A percentile compares a stretch with the other conserved stretches of the same genome.
These are phyloP conservation scores for Leptographium procerum DNA, from an alignment of 2,329 filamentous ascomycete genomes.

Conservation along the genomic window DNA sequence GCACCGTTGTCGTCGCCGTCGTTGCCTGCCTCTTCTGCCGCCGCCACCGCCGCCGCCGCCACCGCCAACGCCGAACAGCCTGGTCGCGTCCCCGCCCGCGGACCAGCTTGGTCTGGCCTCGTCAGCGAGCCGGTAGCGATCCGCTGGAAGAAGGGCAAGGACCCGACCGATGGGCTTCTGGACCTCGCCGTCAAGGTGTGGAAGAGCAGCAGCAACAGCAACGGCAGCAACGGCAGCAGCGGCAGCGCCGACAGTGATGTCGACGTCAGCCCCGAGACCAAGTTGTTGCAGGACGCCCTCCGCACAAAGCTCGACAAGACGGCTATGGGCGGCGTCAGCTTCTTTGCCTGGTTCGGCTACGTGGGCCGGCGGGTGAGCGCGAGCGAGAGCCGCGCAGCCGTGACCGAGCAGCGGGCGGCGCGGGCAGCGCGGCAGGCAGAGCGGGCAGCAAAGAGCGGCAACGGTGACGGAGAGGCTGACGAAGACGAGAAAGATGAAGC, in stretches of 20 bases:
- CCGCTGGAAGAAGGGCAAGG: slow-evolving; percentile 75
- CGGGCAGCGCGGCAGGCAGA: slow-evolving; percentile 4
- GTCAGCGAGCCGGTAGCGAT: slow-evolving; percentile 85
- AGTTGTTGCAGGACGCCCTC: slow-evolving; percentile 27
- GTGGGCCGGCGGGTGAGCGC: slow-evolving; percentile 57
- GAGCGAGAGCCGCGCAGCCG: slow-evolving; percentile 56
- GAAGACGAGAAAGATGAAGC: slow-evolving; percentile 43
- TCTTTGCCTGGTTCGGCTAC: slow-evolving; percentile 87
- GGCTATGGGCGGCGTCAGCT: slow-evolving; percentile 57
- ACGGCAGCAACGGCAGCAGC: slow-evolving; percentile 4
- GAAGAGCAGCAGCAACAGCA: slow-evolving; percentile 34
- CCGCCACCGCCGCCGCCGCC: slow-evolving; percentile 28
- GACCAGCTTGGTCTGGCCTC: slow-evolving; percentile 54
- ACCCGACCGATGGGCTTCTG: slow-evolving; percentile 71
- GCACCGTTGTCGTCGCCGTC: slow-evolving; percentile 65
- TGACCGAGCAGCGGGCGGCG: slow-evolving; percentile 42
- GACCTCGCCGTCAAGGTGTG: slow-evolving; percentile 60
- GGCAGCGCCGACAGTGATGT: slow-evolving; percentile 16
- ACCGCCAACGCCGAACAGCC: too few relatives aligned
- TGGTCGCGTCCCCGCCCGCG: slow-evolving; percentile 40
- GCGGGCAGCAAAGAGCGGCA: slow-evolving; percentile 30
- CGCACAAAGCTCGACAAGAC: slow-evolving; percentile 41
- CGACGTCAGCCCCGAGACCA: background rate
- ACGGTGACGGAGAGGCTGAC: slow-evolving; percentile 28
- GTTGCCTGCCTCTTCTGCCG: slow-evolving; percentile 91